Conservation (phyloP, 768 basidiomycete species). For the Thelephora aurantiotincta region DNA sequence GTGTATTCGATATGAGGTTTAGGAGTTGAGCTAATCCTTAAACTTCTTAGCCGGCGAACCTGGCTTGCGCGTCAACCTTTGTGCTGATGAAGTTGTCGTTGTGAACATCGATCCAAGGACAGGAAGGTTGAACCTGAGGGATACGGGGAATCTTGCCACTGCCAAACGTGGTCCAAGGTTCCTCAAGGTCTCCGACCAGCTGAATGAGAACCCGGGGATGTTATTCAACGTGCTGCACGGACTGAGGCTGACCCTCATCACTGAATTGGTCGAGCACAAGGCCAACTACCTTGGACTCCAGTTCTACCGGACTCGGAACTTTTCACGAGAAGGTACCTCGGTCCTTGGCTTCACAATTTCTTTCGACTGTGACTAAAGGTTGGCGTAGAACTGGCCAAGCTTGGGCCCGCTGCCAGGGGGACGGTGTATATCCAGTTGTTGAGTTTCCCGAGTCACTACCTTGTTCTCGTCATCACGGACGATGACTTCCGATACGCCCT, state of each 20-base stretch:
- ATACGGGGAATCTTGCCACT: conserved; percentile 69
- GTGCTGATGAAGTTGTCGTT: conserved; percentile 62
- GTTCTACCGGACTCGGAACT: conserved; percentile 54
- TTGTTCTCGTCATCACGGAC: conserved; percentile 73
- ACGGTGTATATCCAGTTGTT: conserved; percentile 65
- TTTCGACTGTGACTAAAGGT: neutral
- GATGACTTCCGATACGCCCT: conserved; percentile 72
- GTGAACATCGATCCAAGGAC: conserved; percentile 72
- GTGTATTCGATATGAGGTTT: conserved; percentile 4
- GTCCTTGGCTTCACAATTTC: neutral
- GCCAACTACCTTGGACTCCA: conserved; percentile 76
- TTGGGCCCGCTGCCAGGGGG: conserved; percentile 49
- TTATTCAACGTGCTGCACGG: conserved; percentile 42
- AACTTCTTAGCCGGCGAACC: conserved; percentile 30
- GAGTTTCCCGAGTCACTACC: conserved; percentile 69
- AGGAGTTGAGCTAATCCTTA: conserved; percentile 1
- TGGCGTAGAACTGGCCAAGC: conserved; percentile 46
- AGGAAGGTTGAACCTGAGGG: conserved; percentile 63
- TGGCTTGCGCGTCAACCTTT: conserved; percentile 55
- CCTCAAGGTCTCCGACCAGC: conserved; percentile 34
- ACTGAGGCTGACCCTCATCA: conserved; percentile 59
- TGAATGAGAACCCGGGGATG: conserved; percentile 57
- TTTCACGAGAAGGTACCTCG: conserved; percentile 43
- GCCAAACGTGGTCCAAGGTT: conserved; percentile 62
- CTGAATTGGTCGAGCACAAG: conserved; percentile 72